Conservation (phyloP, 75 land plant genomes). For the Selaginella moellendorffii region DNA sequence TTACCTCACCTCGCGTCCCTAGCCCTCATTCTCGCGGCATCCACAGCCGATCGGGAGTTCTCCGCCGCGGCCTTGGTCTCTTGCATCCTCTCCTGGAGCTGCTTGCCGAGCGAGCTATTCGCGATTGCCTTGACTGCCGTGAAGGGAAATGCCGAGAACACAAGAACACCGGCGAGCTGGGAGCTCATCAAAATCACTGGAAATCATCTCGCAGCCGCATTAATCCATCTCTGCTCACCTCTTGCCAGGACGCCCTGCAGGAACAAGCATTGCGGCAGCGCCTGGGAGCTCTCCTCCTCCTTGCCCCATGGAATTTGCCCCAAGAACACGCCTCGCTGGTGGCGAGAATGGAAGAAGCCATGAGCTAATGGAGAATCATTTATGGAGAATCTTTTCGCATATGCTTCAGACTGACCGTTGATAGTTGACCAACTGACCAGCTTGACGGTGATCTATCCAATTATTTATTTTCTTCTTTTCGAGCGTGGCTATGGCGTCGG, state of each 20-base stretch:
- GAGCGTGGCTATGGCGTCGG: no score
- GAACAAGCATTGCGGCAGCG: no score
- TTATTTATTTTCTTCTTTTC: no score
- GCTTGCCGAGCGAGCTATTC: conserved; percentile 62
- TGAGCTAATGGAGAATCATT: no score
- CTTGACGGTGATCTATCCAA: no score
- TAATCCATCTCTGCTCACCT: conserved; percentile 18
- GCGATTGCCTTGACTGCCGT: conserved; percentile 86
- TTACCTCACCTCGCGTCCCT: conserved; percentile 40
- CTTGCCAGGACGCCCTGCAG: conserved; percentile 54
- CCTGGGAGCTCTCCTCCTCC: conserved; percentile 7
- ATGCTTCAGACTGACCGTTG: no score
- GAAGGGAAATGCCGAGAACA: conserved; percentile 90
- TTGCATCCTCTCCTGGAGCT: conserved; percentile 48
- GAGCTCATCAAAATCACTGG: background rate
- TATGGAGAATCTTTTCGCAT: no score
- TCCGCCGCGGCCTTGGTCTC: conserved; percentile 43
- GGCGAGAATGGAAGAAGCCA: no score
- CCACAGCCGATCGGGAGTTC: conserved; percentile 26
- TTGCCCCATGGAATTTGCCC: no score
- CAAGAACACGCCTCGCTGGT: no score
- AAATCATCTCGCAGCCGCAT: background rate
- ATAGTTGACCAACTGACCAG: no score
- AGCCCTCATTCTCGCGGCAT: conserved; percentile 36
- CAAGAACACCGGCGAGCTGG: conserved; percentile 74